phyloP scores from a whole-genome alignment of 371 early-diverging fungal genomes.

The Syncephalastrum sp. region DNA sequence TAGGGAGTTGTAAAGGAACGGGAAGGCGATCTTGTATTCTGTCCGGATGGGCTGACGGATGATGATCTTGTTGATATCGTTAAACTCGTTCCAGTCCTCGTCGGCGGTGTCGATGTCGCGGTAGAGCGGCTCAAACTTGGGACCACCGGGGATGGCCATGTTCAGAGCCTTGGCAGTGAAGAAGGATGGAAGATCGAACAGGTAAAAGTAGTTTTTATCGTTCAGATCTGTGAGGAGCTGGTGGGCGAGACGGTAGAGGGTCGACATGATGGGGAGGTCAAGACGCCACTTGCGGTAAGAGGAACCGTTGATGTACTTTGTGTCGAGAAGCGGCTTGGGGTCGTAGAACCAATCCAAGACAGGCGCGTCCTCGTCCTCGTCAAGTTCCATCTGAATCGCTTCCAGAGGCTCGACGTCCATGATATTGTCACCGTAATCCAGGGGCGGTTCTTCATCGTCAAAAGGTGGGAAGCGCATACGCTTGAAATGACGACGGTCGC shows the following conservation, averaged over 20 bases:
- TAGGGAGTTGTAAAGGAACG: constrained; percentile 94
- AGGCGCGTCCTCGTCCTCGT: constrained; percentile 91
- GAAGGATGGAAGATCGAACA: constrained; percentile 93
- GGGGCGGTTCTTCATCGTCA: constrained; percentile 97
- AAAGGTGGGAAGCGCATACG: constrained; percentile 98
- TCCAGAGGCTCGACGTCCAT: constrained; percentile 96
- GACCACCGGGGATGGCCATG: constrained; percentile 99
- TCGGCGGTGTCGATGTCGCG: constrained; percentile 94
- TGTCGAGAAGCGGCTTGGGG: constrained; percentile 87
- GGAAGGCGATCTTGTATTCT: constrained; percentile 98
- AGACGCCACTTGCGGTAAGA: constrained; percentile 92
- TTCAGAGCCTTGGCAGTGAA: constrained; percentile 97
- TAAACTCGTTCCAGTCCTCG: constrained; percentile 99
- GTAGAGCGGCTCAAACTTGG: constrained; percentile 96
- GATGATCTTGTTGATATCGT: constrained; percentile 99
- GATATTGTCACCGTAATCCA: constrained; percentile 98
- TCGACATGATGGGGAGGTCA: constrained; percentile 92
- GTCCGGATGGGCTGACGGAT: constrained; percentile 97
- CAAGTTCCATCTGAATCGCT: constrained; percentile 98
- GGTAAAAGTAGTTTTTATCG: constrained; percentile 95
- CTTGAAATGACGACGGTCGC: constrained; percentile 97
- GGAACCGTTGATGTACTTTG: constrained; percentile 87
- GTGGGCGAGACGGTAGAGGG: constrained; percentile 88
- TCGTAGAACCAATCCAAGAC: constrained; percentile 98
- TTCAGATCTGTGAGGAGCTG: constrained; percentile 92